These are phyloP conservation scores for Calycina herbarum DNA, from an alignment of 2,329 filamentous ascomycete genomes.

Conservation along the genomic window DNA sequence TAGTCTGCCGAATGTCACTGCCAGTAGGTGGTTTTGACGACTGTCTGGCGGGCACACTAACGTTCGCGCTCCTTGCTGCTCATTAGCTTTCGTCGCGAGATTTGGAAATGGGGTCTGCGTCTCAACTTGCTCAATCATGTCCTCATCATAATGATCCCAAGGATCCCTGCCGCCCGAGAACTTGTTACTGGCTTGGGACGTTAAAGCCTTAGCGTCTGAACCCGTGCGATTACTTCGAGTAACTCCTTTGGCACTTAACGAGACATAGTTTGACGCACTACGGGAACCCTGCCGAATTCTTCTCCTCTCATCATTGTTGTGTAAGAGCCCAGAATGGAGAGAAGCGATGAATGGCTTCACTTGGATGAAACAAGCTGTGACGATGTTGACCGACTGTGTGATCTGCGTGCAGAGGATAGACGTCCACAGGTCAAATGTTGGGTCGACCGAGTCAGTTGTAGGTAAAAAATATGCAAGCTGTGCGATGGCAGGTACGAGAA, in stretches of 20 bases:
- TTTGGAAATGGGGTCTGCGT: not conserved
- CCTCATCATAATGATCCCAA: constrained; percentile 3
- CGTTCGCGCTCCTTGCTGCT: constrained; percentile 1
- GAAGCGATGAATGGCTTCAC: constrained; percentile 4
- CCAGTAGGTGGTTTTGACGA: not conserved
- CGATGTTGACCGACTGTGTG: constrained; percentile 7
- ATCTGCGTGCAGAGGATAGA: constrained; percentile 8
- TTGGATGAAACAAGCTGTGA: constrained; percentile 11
- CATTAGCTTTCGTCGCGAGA: not conserved
- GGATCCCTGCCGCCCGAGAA: constrained; percentile 8
- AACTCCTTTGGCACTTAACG: not conserved
- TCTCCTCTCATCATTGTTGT: constrained; percentile 7
- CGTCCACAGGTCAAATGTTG: constrained; percentile 10
- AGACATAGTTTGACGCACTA: constrained; percentile 2
- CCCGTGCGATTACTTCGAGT: not conserved
- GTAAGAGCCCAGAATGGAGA: constrained; percentile 5
- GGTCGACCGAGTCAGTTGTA: constrained; percentile 4
- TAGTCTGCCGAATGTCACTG: constrained; percentile 7
- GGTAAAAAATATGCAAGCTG: constrained; percentile 8
- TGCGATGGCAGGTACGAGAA: constrained; percentile 8
- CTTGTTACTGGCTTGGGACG: not conserved
- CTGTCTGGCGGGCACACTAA: constrained; percentile 1
- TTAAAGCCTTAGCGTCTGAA: constrained; percentile 1
- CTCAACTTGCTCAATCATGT: constrained; percentile 3
- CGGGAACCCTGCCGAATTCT: constrained; percentile 3